Conservation (phyloP, 2,329 filamentous ascomycete species). For the Clarireedia monteithiana region DNA sequence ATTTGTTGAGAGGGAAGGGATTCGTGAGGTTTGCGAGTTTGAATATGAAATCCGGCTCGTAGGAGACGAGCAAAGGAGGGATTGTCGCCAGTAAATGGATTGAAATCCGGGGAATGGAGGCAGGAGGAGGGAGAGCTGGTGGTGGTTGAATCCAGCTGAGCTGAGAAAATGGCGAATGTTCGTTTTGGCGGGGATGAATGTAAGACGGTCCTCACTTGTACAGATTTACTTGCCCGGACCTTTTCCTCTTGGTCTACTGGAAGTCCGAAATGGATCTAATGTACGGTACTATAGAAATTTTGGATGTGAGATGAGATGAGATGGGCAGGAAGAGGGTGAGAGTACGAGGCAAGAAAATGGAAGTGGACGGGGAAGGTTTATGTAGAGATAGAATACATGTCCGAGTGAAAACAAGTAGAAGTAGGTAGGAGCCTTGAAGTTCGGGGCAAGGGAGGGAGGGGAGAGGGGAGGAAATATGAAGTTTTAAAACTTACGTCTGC, state of each 20-base stretch:
- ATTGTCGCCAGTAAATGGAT: conserved; percentile 18
- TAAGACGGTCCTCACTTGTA: conserved; percentile 3
- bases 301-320: background rate
- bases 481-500: conserved; percentile 3
- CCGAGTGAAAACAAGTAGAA: background rate
- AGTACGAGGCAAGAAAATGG: too few species aligned
- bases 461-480: background rate
- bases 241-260: background rate
- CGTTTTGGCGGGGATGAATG: background rate
- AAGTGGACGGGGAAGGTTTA: too few species aligned
- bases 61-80: conserved; percentile 20
- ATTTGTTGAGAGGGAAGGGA: conserved; percentile 15
- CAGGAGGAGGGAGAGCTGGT: background rate
- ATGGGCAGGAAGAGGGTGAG: too few species aligned
- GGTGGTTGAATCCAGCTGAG: conserved; percentile 2
- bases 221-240: background rate
- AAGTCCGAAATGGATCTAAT: background rate
- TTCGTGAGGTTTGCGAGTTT: background rate
- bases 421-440: background rate
- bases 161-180: conserved; percentile 6
- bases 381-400: too few species aligned
- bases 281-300: background rate
- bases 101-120: conserved; percentile 3
- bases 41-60: conserved; percentile 17
- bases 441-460: background rate